Evolutionary conservation across 2,329 filamentous ascomycete genomes (phyloP).

Genomic region (Pseudocercospora fijiensis): DNA sequence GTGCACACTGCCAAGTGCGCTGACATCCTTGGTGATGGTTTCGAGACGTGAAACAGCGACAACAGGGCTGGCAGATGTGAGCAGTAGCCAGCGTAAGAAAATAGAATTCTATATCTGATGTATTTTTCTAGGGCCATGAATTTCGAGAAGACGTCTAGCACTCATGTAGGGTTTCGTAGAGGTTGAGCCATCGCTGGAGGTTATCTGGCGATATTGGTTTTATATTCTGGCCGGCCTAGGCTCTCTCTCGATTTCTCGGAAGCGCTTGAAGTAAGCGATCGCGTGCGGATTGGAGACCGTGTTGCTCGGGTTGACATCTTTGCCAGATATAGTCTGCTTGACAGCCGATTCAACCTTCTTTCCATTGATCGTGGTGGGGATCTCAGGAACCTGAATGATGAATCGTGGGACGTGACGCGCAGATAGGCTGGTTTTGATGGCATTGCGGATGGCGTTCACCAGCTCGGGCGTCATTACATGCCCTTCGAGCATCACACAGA

Average conservation of each 20-base stretch:
- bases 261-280: slow-evolving; percentile 40
- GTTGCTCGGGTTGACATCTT: slow-evolving; percentile 40
- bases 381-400: slow-evolving; percentile 37
- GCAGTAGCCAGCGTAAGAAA: background rate
- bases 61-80: background rate
- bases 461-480: slow-evolving; percentile 34
- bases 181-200: background rate
- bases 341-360: slow-evolving; percentile 50
- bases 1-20: slow-evolving; percentile 14
- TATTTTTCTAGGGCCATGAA: background rate
- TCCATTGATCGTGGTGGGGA: slow-evolving; percentile 46
- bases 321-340: slow-evolving; percentile 44
- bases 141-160: background rate
- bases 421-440: slow-evolving; percentile 33
- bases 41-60: background rate
- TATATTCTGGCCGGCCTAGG: slow-evolving; percentile 29
- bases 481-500: slow-evolving; percentile 39
- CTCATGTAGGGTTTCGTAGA: background rate
- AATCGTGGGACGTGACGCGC: slow-evolving; percentile 46
- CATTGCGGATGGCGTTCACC: slow-evolving; percentile 25
- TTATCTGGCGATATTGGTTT: background rate
- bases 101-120: background rate
- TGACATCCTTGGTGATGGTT: slow-evolving; percentile 14
- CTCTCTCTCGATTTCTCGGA: slow-evolving; percentile 35
- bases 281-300: slow-evolving; percentile 44